Evolutionary conservation across 306 rosid species (phyloP).

Genomic region (Quercus berberidifolia): DNA sequence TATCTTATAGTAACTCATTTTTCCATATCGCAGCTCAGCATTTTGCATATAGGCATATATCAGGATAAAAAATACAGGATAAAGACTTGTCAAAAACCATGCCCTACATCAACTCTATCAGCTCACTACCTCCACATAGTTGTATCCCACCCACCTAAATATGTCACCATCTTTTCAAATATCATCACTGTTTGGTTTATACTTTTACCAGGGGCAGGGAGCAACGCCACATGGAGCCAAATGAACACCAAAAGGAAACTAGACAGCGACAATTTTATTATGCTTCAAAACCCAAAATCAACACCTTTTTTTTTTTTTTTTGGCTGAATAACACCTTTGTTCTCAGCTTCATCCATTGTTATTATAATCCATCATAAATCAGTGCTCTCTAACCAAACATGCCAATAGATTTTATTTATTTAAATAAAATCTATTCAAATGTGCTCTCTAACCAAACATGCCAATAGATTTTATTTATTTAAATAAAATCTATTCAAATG

Average conservation of each 20-base stretch:
- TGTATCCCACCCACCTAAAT: not conserved
- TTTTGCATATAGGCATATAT: not conserved
- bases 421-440: too few relatives aligned
- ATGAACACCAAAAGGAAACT: not conserved
- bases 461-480: too few relatives aligned
- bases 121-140: not conserved
- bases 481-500: too few relatives aligned
- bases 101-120: not conserved
- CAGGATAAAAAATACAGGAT: not conserved
- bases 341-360: too few relatives aligned
- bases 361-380: too few relatives aligned
- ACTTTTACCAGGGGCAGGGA: not conserved
- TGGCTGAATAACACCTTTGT: too few relatives aligned
- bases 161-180: conserved; percentile 1
- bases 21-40: too few relatives aligned
- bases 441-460: too few relatives aligned
- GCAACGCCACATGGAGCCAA: conserved; percentile 23
- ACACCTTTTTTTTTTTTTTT: too few relatives aligned
- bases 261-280: conserved; percentile 26
- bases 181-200: conserved; percentile 16
- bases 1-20: too few relatives aligned
- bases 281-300: not conserved
- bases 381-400: too few relatives aligned
- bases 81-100: conserved; percentile 8
- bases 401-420: too few relatives aligned